Percentiles rank a stretch among this genome's conserved stretches.
Conservation (phyloP, 2,329 filamentous ascomycete species). For the Fonsecaea erecta region DNA sequence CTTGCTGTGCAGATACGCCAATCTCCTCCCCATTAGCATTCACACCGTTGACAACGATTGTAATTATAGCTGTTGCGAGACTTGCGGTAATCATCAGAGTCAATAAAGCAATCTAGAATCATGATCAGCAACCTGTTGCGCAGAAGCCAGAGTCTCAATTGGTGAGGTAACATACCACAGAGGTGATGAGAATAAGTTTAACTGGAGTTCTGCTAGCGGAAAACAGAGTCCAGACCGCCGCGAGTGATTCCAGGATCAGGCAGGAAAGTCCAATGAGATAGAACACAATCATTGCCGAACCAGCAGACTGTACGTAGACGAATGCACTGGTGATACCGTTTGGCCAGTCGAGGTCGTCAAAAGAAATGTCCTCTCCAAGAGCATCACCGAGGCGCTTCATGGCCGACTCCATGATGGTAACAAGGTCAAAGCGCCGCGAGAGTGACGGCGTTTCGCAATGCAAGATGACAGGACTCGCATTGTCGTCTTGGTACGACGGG, state of each 20-base stretch:
- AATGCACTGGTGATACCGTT: conserved; percentile 13
- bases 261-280: conserved; percentile 16
- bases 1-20: conserved; percentile 13
- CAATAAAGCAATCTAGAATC: neutral
- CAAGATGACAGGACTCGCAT: conserved; percentile 2
- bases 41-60: conserved; percentile 14
- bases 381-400: neutral
- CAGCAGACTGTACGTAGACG: conserved; percentile 8
- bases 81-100: conserved; percentile 4
- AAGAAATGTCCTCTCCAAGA: neutral
- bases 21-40: conserved; percentile 8
- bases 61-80: conserved; percentile 5
- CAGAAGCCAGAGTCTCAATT: neutral
- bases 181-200: neutral
- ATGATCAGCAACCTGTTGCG: neutral
- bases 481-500: neutral
- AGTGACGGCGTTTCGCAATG: conserved; percentile 11
- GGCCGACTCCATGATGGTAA: conserved; percentile 8
- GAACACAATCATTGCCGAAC: conserved; percentile 8
- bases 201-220: neutral
- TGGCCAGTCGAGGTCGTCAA: conserved; percentile 16
- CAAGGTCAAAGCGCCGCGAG: conserved; percentile 5
- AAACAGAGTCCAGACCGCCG: neutral
- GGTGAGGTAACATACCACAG: neutral
- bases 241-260: neutral